phyloP scores from a whole-genome alignment of 768 basidiomycete genomes.

The Podaxis sp. region DNA sequence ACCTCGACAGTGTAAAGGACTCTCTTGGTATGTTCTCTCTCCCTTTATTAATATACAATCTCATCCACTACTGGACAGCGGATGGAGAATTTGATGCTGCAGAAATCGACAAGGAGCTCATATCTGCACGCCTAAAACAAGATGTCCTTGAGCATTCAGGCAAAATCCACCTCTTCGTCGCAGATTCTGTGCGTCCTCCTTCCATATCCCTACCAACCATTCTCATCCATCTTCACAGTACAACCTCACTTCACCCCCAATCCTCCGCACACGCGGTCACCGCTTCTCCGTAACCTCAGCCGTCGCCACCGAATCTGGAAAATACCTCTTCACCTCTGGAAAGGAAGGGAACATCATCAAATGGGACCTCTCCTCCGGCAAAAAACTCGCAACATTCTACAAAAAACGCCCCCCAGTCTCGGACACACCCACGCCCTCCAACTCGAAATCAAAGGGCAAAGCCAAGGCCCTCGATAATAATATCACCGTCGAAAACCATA shows the following conservation, averaged over 20 bases:
- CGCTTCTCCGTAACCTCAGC: slow-evolving; percentile 81
- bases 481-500: slow-evolving; percentile 68
- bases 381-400: slow-evolving; percentile 55
- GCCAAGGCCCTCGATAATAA: slow-evolving; percentile 54
- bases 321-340: slow-evolving; percentile 81
- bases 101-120: slow-evolving; percentile 91
- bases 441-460: slow-evolving; percentile 38
- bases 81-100: slow-evolving; percentile 95
- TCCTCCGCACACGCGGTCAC: slow-evolving; percentile 70
- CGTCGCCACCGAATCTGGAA: slow-evolving; percentile 69
- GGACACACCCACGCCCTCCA: neutral
- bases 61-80: slow-evolving; percentile 36
- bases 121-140: slow-evolving; percentile 86
- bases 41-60: neutral
- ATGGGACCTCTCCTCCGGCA: slow-evolving; percentile 73
- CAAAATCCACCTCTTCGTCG: slow-evolving; percentile 80
- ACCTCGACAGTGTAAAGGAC: slow-evolving; percentile 82
- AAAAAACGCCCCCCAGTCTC: slow-evolving; percentile 47
- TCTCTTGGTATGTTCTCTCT: slow-evolving; percentile 52
- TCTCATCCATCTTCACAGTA: slow-evolving; percentile 39
- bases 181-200: slow-evolving; percentile 56
- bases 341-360: slow-evolving; percentile 92
- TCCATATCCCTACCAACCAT: neutral
- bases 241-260: slow-evolving; percentile 49
- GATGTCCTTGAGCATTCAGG: slow-evolving; percentile 91